Evolutionary conservation across 345 rosid genomes (phyloP).

Genomic region (Hibiscus trionum): DNA sequence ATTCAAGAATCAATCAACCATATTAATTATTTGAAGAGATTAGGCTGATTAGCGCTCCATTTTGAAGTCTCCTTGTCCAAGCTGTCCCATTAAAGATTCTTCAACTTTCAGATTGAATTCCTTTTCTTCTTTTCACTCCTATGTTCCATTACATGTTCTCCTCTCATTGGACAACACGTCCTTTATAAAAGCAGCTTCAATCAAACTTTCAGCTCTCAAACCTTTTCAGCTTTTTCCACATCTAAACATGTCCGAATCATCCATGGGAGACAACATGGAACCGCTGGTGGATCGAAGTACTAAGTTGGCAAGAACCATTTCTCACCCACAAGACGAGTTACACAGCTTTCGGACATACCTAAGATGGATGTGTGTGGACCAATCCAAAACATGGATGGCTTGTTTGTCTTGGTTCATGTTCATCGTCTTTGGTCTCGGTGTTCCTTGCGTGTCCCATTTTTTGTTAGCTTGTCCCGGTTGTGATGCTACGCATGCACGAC

Average conservation of each 20-base stretch:
- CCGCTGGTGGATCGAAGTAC: slow-evolving; percentile 21
- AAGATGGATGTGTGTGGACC: slow-evolving; percentile 87
- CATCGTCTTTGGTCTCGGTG: slow-evolving; percentile 44
- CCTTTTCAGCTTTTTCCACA: not conserved
- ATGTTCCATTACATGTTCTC: not conserved
- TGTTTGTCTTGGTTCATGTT: slow-evolving; percentile 74
- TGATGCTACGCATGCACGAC: slow-evolving; percentile 59
- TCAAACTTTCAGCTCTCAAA: not conserved
- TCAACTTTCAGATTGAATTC: too few relatives aligned
- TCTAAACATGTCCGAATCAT: not conserved
- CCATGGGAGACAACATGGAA: slow-evolving; percentile 36
- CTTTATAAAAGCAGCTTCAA: not conserved
- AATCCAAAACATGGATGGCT: slow-evolving; percentile 44
- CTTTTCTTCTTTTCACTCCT: too few relatives aligned
- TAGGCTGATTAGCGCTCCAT: not conserved
- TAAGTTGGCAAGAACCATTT: slow-evolving; percentile 41
- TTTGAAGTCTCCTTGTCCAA: not conserved
- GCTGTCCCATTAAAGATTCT: not conserved
- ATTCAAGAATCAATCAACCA: too few relatives aligned
- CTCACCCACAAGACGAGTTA: slow-evolving; percentile 72
- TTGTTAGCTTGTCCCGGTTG: slow-evolving; percentile 61
- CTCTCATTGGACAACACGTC: not conserved
- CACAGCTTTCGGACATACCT: slow-evolving; percentile 64
- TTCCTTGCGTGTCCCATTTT: slow-evolving; percentile 68
- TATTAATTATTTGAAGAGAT: not conserved